Base-by-base conservation (phyloP, 2,329 filamentous ascomycete genomes). In the Hymenoscyphus infarciens region DNA sequence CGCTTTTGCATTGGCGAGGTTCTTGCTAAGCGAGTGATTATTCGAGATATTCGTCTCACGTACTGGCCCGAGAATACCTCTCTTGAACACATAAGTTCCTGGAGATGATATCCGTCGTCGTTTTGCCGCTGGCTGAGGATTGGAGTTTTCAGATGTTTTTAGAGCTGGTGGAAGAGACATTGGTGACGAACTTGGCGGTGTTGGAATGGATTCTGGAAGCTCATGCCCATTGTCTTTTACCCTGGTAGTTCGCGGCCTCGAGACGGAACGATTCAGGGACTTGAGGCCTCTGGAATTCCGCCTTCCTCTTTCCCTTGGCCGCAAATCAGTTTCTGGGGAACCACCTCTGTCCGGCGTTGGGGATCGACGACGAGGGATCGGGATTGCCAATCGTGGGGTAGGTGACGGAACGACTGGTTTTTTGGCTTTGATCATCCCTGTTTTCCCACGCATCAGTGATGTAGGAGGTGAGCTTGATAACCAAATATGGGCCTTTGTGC, bases 401-500 rank as follows among this genome's bases (percentile, higher is more conserved):
- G n/a, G 13, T 55, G 42, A 29, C 38, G n/a, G 15, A 6, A 10
- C 16, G 16, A 29, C 29, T 25, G 13, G 19, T 8, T 42, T 57
- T 35, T 42, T 57, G 53, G 59, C 29, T 35, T 52, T 63, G 7
- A 59, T 56, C 2, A 63, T 38, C 1, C 62, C 61, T 8, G 63
- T 61, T 4, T 27, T 27, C 16, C 65, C 64, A 31, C 64, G 31
- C n/a, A 49, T 74, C 4, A 74, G 70, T 60, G 62, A 56, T 13
- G 49, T 13, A 16, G 65, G 22, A 22, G 88, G 77, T 0, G 88
- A 89, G 1, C 81, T 79, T 1, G 82, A 76, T 58, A 95, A 86
- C 45, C 88, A 83, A 60, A 90, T 2, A 4, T 3, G 4, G 25
- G 25, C 25, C n/a, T n/a, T n/a, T n/a, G n/a, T n/a, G 25, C 25